Conservation (phyloP, 129 eudicot species). For the Arctium lappa region DNA sequence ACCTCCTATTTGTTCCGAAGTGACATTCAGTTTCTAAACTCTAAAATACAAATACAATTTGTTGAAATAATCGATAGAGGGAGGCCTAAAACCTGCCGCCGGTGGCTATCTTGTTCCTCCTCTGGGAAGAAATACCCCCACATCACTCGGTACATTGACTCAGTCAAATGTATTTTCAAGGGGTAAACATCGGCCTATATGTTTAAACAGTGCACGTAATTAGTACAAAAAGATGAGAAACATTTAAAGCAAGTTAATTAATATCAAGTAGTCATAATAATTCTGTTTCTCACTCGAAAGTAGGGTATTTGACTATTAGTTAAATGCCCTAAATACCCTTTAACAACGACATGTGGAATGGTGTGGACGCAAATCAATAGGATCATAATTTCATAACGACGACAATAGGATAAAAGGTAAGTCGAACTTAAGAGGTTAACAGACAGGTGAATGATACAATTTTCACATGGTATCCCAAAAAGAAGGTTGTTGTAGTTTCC, state of each 20-base stretch:
- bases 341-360: not conserved
- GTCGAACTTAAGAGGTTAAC: too few species aligned
- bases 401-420: not conserved
- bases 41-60: not conserved
- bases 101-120: slow-evolving; percentile 95
- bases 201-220: not conserved
- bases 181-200: slow-evolving; percentile 87
- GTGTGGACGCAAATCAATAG: not conserved
- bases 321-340: not conserved
- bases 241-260: not conserved
- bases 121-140: slow-evolving; percentile 93
- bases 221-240: slow-evolving; percentile 11
- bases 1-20: slow-evolving; percentile 55
- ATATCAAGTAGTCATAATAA: not conserved
- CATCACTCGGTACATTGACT: slow-evolving; percentile 75
- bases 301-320: not conserved
- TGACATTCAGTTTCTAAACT: slow-evolving; percentile 15
- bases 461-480: too few species aligned
- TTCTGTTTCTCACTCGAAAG: not conserved
- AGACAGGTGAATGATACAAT: too few species aligned
- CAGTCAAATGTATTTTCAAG: slow-evolving; percentile 88
- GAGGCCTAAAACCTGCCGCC: slow-evolving; percentile 65
- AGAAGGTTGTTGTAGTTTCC: too few species aligned
- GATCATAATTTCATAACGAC: not conserved
- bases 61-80: not conserved